These are phyloP conservation scores for Westerdykella aurantiaca DNA, from an alignment of 2,329 filamentous ascomycete genomes.

Conservation along the genomic window DNA sequence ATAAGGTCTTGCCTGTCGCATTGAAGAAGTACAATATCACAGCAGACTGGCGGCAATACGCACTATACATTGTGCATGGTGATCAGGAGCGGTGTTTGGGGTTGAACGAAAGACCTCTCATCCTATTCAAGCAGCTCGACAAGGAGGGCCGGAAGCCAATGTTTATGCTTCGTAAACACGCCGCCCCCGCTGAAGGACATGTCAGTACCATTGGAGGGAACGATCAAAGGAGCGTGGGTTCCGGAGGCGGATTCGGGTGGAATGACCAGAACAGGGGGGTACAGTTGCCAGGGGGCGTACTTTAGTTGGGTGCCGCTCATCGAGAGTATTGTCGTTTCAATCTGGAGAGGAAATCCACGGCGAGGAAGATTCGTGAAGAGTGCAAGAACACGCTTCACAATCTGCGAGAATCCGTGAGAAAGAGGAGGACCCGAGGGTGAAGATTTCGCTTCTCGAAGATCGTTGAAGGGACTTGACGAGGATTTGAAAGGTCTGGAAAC, in stretches of 20 bases:
- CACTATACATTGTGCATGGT: slow-evolving; percentile 97
- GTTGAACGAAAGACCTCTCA: slow-evolving; percentile 86
- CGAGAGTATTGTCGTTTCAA: no score
- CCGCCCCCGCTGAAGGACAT: slow-evolving; percentile 48
- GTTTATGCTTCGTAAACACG: slow-evolving; percentile 85
- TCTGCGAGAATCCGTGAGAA: no score
- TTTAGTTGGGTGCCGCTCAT: slow-evolving; percentile 13
- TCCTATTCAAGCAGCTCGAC: slow-evolving; percentile 94
- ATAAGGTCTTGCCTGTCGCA: slow-evolving; percentile 92
- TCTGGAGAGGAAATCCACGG: no score
- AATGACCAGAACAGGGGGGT: slow-evolving; percentile 16
- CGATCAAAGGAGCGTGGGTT: slow-evolving; percentile 18
- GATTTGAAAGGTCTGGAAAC: not conserved
- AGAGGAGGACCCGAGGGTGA: no score
- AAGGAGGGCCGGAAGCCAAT: slow-evolving; percentile 97
- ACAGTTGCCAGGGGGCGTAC: slow-evolving; percentile 29
- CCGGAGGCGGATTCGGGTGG: slow-evolving; percentile 12
- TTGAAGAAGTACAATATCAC: slow-evolving; percentile 98
- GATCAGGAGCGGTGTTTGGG: slow-evolving; percentile 92
- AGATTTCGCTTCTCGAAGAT: not conserved
- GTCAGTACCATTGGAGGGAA: slow-evolving; percentile 34
- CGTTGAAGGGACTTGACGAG: not conserved
- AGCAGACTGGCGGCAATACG: slow-evolving; percentile 95
- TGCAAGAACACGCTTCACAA: no score
- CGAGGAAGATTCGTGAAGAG: no score